phyloP scores from a whole-genome alignment of 768 basidiomycete genomes.

The Cyclocybe aegerita region DNA sequence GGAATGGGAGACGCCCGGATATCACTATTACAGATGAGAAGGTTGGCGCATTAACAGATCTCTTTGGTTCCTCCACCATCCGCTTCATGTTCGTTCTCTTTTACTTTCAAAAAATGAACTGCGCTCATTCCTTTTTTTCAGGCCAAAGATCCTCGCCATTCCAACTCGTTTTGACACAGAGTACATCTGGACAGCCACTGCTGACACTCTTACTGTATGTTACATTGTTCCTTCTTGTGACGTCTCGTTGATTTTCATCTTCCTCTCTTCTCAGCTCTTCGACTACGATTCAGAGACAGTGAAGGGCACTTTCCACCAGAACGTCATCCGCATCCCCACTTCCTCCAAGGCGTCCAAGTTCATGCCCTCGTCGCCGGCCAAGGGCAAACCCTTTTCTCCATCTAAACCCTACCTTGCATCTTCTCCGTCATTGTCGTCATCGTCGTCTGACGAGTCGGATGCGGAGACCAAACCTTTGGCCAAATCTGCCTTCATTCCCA shows the following conservation, averaged over 20 bases:
- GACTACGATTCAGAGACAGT: conserved; percentile 50
- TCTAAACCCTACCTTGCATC: conserved; percentile 14
- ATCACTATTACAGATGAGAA: conserved; percentile 51
- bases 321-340: conserved; percentile 42
- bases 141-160: conserved; percentile 58
- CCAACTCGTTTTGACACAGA: conserved; percentile 65
- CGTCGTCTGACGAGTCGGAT: conserved; percentile 22
- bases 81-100: conserved; percentile 47
- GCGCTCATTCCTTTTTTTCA: conserved; percentile 19
- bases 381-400: conserved; percentile 15
- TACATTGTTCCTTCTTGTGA: not conserved
- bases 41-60: conserved; percentile 48
- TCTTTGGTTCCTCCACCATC: conserved; percentile 56
- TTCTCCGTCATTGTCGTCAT: conserved; percentile 19
- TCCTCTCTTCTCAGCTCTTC: conserved; percentile 36
- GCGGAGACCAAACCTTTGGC: conserved; percentile 1
- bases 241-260: not conserved
- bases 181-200: conserved; percentile 59
- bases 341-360: conserved; percentile 25
- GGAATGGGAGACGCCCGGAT: conserved; percentile 53
- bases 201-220: conserved; percentile 50
- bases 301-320: conserved; percentile 52
- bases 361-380: conserved; percentile 15
- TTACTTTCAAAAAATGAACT: not conserved
- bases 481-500: conserved; percentile 41